These are phyloP conservation scores for Hamiltosporidium magnivora DNA, from an alignment of 371 early-diverging fungal species.

Conservation along the genomic window DNA sequence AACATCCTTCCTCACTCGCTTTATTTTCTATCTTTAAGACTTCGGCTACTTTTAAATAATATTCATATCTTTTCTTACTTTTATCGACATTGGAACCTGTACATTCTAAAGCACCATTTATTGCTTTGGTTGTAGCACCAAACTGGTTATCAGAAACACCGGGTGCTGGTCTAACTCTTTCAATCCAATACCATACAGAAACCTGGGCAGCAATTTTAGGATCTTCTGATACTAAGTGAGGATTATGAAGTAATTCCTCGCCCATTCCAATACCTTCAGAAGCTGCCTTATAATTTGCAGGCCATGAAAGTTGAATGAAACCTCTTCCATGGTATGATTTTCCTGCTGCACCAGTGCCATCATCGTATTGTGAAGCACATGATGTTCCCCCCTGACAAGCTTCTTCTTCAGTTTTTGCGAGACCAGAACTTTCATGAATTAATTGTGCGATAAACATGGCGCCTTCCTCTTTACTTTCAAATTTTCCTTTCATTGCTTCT, in stretches of 20 bases:
- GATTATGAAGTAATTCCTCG: constrained; percentile 49
- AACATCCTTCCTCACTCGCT: constrained; percentile 52
- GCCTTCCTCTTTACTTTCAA: constrained; percentile 10
- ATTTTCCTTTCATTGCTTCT: neutral
- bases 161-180: constrained; percentile 39
- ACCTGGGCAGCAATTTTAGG: constrained; percentile 46
- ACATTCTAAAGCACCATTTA: constrained; percentile 57
- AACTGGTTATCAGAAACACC: constrained; percentile 44
- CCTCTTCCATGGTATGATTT: constrained; percentile 56
- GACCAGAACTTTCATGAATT: constrained; percentile 55
- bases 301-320: constrained; percentile 57
- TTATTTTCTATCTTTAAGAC: constrained; percentile 36
- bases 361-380: constrained; percentile 51
- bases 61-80: constrained; percentile 45
- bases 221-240: constrained; percentile 50
- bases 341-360: constrained; percentile 45
- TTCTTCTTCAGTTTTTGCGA: constrained; percentile 45
- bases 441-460: constrained; percentile 56
- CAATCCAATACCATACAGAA: constrained; percentile 55
- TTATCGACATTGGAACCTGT: constrained; percentile 27
- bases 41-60: constrained; percentile 49
- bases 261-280: constrained; percentile 42
- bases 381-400: constrained; percentile 40
- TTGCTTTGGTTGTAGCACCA: constrained; percentile 56
- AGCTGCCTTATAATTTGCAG: constrained; percentile 55